Evolutionary conservation across 2,329 filamentous ascomycete genomes (phyloP).

Genomic region (Colletotrichum euphorbiae): DNA sequence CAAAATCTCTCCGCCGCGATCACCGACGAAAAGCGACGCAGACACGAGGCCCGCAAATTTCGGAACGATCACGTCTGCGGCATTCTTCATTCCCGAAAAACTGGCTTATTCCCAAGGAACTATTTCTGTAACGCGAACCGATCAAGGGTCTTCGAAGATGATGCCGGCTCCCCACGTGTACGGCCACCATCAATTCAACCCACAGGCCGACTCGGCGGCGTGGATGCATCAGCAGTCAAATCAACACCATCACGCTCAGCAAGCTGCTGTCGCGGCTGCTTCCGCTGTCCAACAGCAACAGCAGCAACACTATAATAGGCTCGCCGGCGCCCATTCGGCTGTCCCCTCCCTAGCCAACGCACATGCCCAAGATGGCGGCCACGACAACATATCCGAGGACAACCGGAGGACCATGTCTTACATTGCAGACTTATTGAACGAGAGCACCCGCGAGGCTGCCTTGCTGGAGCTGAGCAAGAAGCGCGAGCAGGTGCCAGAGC

Average conservation of each 20-base stretch:
- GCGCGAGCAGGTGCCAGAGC: slow-evolving; percentile 95
- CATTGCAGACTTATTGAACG: slow-evolving; percentile 91
- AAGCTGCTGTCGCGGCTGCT: slow-evolving; percentile 65
- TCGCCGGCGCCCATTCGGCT: neutral
- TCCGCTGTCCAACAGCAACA: slow-evolving; percentile 61
- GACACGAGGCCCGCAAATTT: neutral
- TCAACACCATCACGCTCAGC: slow-evolving; percentile 69
- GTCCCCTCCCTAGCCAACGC: slow-evolving; percentile 48
- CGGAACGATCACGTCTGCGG: neutral
- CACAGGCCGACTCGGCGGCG: slow-evolving; percentile 69
- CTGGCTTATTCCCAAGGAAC: neutral
- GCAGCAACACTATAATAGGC: slow-evolving; percentile 61
- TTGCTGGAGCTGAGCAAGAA: slow-evolving; percentile 98
- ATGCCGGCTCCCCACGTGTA: slow-evolving; percentile 74
- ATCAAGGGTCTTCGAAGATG: slow-evolving; percentile 57
- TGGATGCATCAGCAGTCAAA: slow-evolving; percentile 76
- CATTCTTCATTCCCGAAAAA: neutral
- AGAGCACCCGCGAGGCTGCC: slow-evolving; percentile 87
- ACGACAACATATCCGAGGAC: slow-evolving; percentile 85
- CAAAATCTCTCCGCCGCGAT: neutral
- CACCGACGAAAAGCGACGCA: neutral
- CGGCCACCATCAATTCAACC: slow-evolving; percentile 75
- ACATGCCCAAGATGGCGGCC: slow-evolving; percentile 65
- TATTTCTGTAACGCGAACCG: neutral
- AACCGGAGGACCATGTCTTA: slow-evolving; percentile 92